These are phyloP conservation scores for Ajuga chamaepitys DNA, from an alignment of 257 asterid genomes.

Conservation along the genomic window DNA sequence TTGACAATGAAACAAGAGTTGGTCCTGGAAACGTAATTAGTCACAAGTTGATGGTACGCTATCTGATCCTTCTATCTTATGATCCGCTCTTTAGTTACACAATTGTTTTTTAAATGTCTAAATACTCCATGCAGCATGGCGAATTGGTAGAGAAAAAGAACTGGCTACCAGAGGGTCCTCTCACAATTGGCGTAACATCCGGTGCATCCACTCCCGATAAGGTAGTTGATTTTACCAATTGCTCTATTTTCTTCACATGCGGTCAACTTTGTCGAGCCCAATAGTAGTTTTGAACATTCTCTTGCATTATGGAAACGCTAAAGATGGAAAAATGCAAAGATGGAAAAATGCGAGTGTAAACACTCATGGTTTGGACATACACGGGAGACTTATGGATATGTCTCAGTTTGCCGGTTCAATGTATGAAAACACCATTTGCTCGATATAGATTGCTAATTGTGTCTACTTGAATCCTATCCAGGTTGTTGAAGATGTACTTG, in stretches of 20 bases:
- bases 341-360: too few relatives aligned
- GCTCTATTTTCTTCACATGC: not conserved
- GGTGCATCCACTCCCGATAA: constrained; percentile 99
- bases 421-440: too few relatives aligned
- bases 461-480: constrained; percentile 19
- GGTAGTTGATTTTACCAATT: constrained; percentile 54
- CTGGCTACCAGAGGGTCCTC: constrained; percentile 84
- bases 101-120: not conserved
- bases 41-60: constrained; percentile 65
- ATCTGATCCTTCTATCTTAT: constrained; percentile 2
- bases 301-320: not conserved
- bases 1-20: constrained; percentile 76
- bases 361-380: too few relatives aligned
- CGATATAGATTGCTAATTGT: not conserved
- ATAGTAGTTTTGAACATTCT: not conserved
- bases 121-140: constrained; percentile 59
- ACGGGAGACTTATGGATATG: too few relatives aligned
- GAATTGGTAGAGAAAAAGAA: constrained; percentile 93
- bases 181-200: constrained; percentile 86
- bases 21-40: constrained; percentile 91
- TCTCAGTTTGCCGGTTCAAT: too few relatives aligned
- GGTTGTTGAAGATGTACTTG: constrained; percentile 86
- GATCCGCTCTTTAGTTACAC: not conserved
- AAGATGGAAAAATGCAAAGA: too few relatives aligned
- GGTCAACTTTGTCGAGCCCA: not conserved